These are phyloP conservation scores for Botryotinia narcissicola DNA, from an alignment of 2,329 filamentous ascomycete genomes.

Conservation along the genomic window DNA sequence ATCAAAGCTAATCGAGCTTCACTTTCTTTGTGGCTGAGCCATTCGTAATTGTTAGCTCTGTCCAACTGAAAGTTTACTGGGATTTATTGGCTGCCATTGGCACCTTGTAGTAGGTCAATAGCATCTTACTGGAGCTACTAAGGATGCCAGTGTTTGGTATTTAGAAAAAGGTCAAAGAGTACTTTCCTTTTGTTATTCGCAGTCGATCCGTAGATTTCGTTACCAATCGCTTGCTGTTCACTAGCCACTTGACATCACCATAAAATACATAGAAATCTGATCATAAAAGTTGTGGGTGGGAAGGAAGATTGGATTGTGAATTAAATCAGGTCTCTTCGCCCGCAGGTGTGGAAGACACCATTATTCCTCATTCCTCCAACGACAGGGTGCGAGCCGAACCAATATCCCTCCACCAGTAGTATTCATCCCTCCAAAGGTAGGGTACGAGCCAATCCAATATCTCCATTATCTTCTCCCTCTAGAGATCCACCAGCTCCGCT, in stretches of 20 bases:
- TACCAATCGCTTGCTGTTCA: background rate
- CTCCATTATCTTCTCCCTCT: background rate
- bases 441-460: no score
- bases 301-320: background rate
- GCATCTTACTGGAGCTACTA: background rate
- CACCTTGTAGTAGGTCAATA: background rate
- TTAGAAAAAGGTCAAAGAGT: background rate
- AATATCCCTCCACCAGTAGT: background rate
- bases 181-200: background rate
- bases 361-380: background rate
- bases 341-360: background rate
- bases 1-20: background rate
- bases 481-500: background rate
- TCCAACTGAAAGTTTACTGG: no score
- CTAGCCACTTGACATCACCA: background rate
- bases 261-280: background rate
- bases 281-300: background rate
- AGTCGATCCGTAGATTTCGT: background rate
- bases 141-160: no score
- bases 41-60: background rate
- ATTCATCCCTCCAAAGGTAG: background rate
- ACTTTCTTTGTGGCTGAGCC: background rate
- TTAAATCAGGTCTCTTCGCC: background rate
- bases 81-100: no score
- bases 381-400: background rate